A percentile compares a stretch with the other conserved stretches of the same genome.
phyloP scores from a whole-genome alignment of 805 yeast genomes.

The Yamadazyma paraphyllophila region DNA sequence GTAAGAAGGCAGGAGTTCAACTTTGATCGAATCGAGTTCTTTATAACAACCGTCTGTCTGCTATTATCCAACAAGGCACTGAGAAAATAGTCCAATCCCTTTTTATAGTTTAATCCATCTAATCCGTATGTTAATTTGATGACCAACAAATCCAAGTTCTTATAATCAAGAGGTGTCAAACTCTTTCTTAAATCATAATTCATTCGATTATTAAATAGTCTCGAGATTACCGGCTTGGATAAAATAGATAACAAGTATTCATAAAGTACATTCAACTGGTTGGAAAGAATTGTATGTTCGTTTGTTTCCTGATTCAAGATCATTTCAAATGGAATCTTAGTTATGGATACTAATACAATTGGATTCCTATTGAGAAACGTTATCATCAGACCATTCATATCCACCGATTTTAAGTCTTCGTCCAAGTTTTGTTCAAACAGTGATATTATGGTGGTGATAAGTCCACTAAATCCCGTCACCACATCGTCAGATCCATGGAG shows the following conservation, averaged over 20 bases:
- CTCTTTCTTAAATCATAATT: constrained; percentile 80
- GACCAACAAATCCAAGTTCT: constrained; percentile 62
- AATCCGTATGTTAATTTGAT: constrained; percentile 37
- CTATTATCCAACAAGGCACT: constrained; percentile 25
- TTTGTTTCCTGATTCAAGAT: constrained; percentile 14
- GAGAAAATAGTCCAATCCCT: constrained; percentile 25
- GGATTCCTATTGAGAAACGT: constrained; percentile 66
- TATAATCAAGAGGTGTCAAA: constrained; percentile 70
- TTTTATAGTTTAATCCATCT: background rate
- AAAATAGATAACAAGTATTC: constrained; percentile 78
- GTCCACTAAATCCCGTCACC: constrained; percentile 70
- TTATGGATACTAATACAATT: constrained; percentile 68
- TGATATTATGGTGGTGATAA: constrained; percentile 74
- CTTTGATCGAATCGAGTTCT: constrained; percentile 54
- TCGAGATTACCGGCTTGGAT: constrained; percentile 73
- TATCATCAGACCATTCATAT: constrained; percentile 47
- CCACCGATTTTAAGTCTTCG: constrained; percentile 49
- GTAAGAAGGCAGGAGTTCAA: constrained; percentile 53
- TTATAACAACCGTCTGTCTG: constrained; percentile 35
- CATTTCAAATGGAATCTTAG: constrained; percentile 49
- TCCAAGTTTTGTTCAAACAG: constrained; percentile 52
- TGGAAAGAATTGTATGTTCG: constrained; percentile 16
- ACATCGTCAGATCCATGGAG: constrained; percentile 69
- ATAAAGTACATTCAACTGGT: constrained; percentile 71
- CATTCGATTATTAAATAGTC: constrained; percentile 66